A percentile compares a stretch with the other conserved stretches of the same genome.
Evolutionary conservation across 179 eudicot genomes (phyloP).

Genomic region (Silene noctiflora): DNA sequence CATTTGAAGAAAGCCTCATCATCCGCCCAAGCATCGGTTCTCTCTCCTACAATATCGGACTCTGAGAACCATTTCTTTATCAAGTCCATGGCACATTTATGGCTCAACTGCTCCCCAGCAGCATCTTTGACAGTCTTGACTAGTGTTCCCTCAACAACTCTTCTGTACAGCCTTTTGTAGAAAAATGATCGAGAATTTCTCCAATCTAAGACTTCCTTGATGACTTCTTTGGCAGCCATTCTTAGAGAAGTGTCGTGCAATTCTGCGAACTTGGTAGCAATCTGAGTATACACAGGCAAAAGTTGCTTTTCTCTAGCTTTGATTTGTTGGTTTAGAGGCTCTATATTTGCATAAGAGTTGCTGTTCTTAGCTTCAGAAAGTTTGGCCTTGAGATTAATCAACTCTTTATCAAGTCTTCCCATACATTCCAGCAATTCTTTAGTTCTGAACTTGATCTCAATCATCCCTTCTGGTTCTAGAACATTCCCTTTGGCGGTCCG

Average conservation of each 20-base stretch:
- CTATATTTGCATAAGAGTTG: conserved; percentile 34
- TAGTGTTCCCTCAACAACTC: conserved; percentile 66
- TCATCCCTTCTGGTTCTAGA: conserved; percentile 95
- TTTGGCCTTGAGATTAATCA: conserved; percentile 54
- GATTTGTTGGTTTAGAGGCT: conserved; percentile 55
- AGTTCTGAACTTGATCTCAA: conserved; percentile 85
- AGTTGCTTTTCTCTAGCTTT: conserved; percentile 86
- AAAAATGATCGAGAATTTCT: conserved; percentile 61
- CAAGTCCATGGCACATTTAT: conserved; percentile 58
- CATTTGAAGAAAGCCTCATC: conserved; percentile 73
- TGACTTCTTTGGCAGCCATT: conserved; percentile 93
- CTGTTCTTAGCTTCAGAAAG: conserved; percentile 48
- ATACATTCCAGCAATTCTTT: conserved; percentile 82
- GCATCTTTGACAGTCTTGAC: conserved; percentile 66
- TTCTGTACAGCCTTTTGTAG: conserved; percentile 62
- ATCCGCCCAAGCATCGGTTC: conserved; percentile 55
- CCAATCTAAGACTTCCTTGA: conserved; percentile 82
- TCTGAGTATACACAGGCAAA: conserved; percentile 84
- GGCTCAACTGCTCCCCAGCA: conserved; percentile 63
- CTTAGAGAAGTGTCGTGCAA: conserved; percentile 88
- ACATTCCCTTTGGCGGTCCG: conserved; percentile 93
- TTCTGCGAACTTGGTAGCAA: conserved; percentile 95
- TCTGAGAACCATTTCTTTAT: conserved; percentile 74
- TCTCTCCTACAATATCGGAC: conserved; percentile 38
- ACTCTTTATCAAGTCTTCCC: conserved; percentile 79